phyloP scores from a whole-genome alignment of 768 basidiomycete genomes.

The Floccularia luteovirens region DNA sequence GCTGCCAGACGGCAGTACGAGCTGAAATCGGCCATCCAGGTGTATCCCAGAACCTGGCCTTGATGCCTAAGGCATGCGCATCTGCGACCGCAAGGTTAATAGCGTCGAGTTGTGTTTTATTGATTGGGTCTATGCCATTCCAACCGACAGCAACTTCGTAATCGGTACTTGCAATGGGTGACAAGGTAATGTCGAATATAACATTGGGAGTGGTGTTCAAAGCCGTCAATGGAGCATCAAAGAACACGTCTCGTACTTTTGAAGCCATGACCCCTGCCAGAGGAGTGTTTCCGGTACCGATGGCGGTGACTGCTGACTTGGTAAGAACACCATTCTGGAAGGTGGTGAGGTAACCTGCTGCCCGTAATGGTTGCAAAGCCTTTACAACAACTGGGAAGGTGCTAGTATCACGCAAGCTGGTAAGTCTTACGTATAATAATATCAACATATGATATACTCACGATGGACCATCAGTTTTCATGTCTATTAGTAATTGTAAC shows the following conservation, averaged over 20 bases:
- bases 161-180: conserved; percentile 45
- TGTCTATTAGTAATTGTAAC: conserved; percentile 42
- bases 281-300: conserved; percentile 47
- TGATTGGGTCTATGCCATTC: conserved; percentile 36
- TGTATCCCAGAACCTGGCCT: conserved; percentile 46
- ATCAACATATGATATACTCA: conserved; percentile 13
- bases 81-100: conserved; percentile 31
- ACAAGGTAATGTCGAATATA: conserved; percentile 31
- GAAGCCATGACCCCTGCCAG: conserved; percentile 35
- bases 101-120: conserved; percentile 26
- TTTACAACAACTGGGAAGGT: conserved; percentile 35
- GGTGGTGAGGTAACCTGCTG: conserved; percentile 36
- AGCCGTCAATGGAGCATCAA: conserved; percentile 41
- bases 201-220: conserved; percentile 19
- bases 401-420: too few species aligned
- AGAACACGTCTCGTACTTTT: conserved; percentile 40
- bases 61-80: conserved; percentile 35
- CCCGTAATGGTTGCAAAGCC: conserved; percentile 37
- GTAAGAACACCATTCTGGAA: conserved; percentile 31
- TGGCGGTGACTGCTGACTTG: conserved; percentile 28
- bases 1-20: conserved; percentile 34
- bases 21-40: conserved; percentile 40
- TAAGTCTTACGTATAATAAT: not conserved
- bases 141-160: conserved; percentile 37
- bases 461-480: conserved; percentile 44